Conservation (phyloP, 257 asterid genomes). For the Cruciata laevipes region DNA sequence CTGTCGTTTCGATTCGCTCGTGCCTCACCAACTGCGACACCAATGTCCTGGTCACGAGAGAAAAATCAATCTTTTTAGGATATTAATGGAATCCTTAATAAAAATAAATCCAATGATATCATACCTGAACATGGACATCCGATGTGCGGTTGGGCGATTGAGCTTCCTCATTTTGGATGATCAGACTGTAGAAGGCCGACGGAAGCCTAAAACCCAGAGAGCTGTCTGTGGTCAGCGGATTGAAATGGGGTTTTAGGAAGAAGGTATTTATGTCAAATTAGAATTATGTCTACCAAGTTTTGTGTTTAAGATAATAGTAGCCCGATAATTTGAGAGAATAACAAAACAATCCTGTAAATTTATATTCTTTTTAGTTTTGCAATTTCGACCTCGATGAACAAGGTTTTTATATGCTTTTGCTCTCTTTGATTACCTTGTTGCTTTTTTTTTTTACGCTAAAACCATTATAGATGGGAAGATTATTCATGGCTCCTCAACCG, state of each 20-base stretch:
- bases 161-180: slow-evolving; percentile 71
- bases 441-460: too few species aligned
- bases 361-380: too few species aligned
- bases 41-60: slow-evolving; percentile 56
- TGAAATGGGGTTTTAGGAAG: neutral
- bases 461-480: too few species aligned
- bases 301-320: too few species aligned
- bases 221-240: neutral
- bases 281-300: too few species aligned
- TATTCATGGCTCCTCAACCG: too few species aligned
- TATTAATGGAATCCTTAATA: neutral
- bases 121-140: slow-evolving; percentile 91
- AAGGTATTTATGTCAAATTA: too few species aligned
- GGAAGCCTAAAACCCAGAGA: neutral
- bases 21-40: slow-evolving; percentile 91
- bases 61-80: neutral
- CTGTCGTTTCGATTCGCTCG: slow-evolving; percentile 89
- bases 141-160: slow-evolving; percentile 74
- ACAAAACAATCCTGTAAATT: too few species aligned
- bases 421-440: too few species aligned
- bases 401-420: too few species aligned
- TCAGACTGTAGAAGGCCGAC: neutral
- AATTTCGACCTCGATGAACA: too few species aligned
- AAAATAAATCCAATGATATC: neutral
- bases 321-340: too few species aligned